Conservation (phyloP, 2,329 filamentous ascomycete genomes). For the Xylariaceae sp. region DNA sequence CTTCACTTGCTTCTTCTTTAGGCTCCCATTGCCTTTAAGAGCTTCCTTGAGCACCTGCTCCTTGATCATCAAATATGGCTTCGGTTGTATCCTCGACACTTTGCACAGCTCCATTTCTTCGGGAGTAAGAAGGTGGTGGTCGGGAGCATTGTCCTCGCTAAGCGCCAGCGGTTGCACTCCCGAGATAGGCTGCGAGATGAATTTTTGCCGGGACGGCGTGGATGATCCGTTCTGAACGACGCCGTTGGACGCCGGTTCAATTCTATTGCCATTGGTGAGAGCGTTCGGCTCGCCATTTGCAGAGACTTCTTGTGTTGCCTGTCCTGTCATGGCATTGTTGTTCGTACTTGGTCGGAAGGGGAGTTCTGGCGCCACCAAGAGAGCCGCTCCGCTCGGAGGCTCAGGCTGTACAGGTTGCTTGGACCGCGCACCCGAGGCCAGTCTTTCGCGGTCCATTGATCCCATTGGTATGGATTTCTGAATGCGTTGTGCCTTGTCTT, state of each 20-base stretch:
- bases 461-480: constrained; percentile 71
- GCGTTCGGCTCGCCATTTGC: constrained; percentile 53
- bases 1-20: constrained; percentile 93
- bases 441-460: constrained; percentile 76
- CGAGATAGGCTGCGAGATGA: constrained; percentile 54
- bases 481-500: constrained; percentile 75
- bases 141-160: constrained; percentile 72
- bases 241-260: constrained; percentile 28
- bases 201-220: constrained; percentile 48
- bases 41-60: constrained; percentile 89
- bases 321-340: constrained; percentile 21
- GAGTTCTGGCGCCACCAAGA: constrained; percentile 76
- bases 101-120: constrained; percentile 88
- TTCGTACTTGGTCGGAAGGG: constrained; percentile 54
- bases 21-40: constrained; percentile 77
- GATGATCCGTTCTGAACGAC: constrained; percentile 41
- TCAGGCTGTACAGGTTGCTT: constrained; percentile 67
- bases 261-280: constrained; percentile 50
- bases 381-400: constrained; percentile 69
- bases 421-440: constrained; percentile 68
- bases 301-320: constrained; percentile 25
- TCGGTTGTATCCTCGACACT: constrained; percentile 79
- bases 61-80: constrained; percentile 93
- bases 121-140: constrained; percentile 79
- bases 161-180: constrained; percentile 65